Base-by-base conservation (phyloP, 805 yeast species). In the Saturnispora mendoncae region DNA sequence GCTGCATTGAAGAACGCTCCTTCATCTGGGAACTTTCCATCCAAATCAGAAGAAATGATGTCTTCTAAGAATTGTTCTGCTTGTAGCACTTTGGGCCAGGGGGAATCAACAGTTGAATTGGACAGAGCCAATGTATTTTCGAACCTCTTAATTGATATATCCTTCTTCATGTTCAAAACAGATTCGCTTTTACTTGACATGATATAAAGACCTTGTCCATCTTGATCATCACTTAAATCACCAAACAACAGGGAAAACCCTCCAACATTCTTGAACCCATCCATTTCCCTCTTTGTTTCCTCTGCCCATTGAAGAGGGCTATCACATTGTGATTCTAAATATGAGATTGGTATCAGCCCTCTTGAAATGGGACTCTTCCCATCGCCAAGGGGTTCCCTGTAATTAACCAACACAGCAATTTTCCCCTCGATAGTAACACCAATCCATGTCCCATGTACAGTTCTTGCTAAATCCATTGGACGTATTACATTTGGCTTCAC, bases 391-490 rank as follows among this genome's bases (percentile, higher is more conserved):
- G 61, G 58, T 50, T 82, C 92, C 36, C 84, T 63, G 55, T 74
- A 78, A 56, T 90, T 90, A 14, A 92, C 78, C 21, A 90, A 67
- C 2, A 82, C 82, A 0, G 94, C 83, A 2, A 88, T 44, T 45
- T 70, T 68, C 0, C 85, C 85, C 2, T 51, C 55, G 24, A 65
- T 64, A 21, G 47, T 52, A 2, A 82, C 70, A 0, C 95, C 97
- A 1, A 85, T 74, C 98, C 98, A 92, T 0, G 97, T 84, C 1
- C 98, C 97, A 47, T 76, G 84, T 42, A 78, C 87, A 1, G 67
- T 61, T 27, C 87, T 60, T 1, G 80, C 85, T 51, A 83, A 57
- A 57, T 90, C 97, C 29, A 69, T 61, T 0, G 97, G 97, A 6
- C 82, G 72, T 9, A 85, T 55, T 1, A 81, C 61, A 9, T 54